These are phyloP conservation scores for Vitis cinerea DNA, from an alignment of 164 flowering plant genomes.

Conservation along the genomic window DNA sequence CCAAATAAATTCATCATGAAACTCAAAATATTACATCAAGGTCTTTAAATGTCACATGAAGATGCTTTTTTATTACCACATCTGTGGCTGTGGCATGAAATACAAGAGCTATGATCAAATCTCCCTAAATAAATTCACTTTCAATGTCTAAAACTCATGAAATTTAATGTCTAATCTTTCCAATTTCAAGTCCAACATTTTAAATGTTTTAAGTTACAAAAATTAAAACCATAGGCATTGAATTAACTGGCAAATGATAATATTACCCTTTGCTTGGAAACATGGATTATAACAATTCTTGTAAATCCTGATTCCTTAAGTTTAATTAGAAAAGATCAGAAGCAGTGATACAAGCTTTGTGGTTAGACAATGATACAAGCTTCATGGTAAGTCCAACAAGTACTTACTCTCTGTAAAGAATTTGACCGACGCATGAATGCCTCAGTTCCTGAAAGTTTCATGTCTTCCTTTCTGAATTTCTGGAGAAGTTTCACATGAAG, in stretches of 20 bases:
- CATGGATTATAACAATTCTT: too few relatives aligned
- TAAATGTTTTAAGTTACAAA: not conserved
- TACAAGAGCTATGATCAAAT: not conserved
- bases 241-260: too few relatives aligned
- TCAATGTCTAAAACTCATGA: not conserved
- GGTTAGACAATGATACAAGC: too few relatives aligned
- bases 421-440: constrained; percentile 85
- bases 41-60: too few relatives aligned
- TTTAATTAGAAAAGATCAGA: too few relatives aligned
- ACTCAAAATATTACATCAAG: too few relatives aligned
- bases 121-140: not conserved
- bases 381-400: not conserved
- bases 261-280: too few relatives aligned
- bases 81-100: too few relatives aligned
- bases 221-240: not conserved
- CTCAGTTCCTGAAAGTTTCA: constrained; percentile 75
- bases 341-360: too few relatives aligned
- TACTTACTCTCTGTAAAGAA: constrained; percentile 79
- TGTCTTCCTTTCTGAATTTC: constrained; percentile 93
- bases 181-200: not conserved
- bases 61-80: too few relatives aligned
- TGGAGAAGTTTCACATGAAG: constrained; percentile 23
- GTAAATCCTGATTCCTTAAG: too few relatives aligned
- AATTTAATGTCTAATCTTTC: not conserved
- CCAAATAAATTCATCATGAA: not conserved